Conservation (phyloP, 2,329 filamentous ascomycete genomes). For the Colletotrichum euphorbiae region DNA sequence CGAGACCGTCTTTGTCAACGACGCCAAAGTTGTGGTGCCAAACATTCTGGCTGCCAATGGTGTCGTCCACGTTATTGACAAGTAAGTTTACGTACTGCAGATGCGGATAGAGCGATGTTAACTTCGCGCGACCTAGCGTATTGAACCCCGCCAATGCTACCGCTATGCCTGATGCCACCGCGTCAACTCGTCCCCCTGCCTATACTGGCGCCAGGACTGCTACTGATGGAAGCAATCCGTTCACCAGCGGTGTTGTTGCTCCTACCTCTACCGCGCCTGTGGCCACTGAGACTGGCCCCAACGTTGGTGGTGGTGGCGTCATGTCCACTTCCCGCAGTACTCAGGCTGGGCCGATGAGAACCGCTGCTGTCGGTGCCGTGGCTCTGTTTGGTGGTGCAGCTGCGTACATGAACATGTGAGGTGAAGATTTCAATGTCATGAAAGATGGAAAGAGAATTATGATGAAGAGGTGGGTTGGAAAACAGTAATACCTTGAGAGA, state of each 20-base stretch:
- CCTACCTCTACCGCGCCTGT: conserved; percentile 54
- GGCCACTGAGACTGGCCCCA: conserved; percentile 43
- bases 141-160: conserved; percentile 66
- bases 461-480: too few relatives aligned
- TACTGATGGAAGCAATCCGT: conserved; percentile 59
- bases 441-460: accelerated
- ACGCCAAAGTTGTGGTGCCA: conserved; percentile 61
- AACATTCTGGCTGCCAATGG: conserved; percentile 66
- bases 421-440: background rate
- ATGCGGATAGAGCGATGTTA: background rate
- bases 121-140: conserved; percentile 52
- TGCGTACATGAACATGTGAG: conserved; percentile 42
- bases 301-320: conserved; percentile 14
- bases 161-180: conserved; percentile 54
- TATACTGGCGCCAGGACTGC: conserved; percentile 65
- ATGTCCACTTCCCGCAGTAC: conserved; percentile 50
- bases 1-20: conserved; percentile 57
- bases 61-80: conserved; percentile 69
- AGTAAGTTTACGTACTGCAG: conserved; percentile 52
- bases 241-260: conserved; percentile 64
- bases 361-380: conserved; percentile 56
- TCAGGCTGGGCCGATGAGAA: conserved; percentile 47
- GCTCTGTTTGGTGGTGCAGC: conserved; percentile 60
- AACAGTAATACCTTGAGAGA: too few relatives aligned
- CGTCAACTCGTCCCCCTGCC: conserved; percentile 60